Percentiles rank a stretch among this genome's conserved stretches.
These are phyloP conservation scores for Sordaria brevicollis DNA, from an alignment of 495 filamentous ascomycete species.

Conservation along the genomic window DNA sequence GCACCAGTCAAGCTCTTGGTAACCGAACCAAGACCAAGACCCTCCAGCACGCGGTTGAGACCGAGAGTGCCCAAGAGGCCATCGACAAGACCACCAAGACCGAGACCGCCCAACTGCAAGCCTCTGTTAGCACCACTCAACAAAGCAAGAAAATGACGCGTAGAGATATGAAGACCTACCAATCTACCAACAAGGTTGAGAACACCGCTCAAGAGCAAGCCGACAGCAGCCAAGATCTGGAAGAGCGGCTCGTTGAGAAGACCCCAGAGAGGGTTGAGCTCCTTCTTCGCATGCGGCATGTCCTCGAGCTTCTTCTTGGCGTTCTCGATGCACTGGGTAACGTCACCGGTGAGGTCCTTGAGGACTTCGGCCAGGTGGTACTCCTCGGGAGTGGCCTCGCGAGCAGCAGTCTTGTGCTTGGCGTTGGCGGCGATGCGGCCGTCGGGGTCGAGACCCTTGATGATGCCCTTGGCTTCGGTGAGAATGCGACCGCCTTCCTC, in stretches of 20 bases:
- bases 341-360: constrained; percentile 57
- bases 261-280: constrained; percentile 80
- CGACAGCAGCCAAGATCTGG: constrained; percentile 89
- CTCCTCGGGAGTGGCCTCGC: constrained; percentile 79
- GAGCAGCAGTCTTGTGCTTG: constrained; percentile 68
- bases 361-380: constrained; percentile 73
- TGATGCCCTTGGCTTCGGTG: constrained; percentile 78
- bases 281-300: constrained; percentile 92
- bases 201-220: constrained; percentile 73
- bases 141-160: background rate
- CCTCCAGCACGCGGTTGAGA: constrained; percentile 63
- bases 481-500: constrained; percentile 77
- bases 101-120: constrained; percentile 59
- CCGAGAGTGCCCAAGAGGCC: constrained; percentile 73
- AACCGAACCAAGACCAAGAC: constrained; percentile 58
- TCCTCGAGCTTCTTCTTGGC: constrained; percentile 77
- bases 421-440: constrained; percentile 77
- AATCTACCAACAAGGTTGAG: constrained; percentile 69
- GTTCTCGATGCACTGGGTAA: constrained; percentile 70
- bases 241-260: constrained; percentile 75
- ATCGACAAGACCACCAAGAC: constrained; percentile 70
- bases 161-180: constrained; percentile 16
- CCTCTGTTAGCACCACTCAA: constrained; percentile 4
- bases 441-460: constrained; percentile 85
- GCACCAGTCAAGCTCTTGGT: constrained; percentile 34